These are phyloP conservation scores for Phaeosphaeria sp. DNA, from an alignment of 2,329 filamentous ascomycete species.

Conservation along the genomic window DNA sequence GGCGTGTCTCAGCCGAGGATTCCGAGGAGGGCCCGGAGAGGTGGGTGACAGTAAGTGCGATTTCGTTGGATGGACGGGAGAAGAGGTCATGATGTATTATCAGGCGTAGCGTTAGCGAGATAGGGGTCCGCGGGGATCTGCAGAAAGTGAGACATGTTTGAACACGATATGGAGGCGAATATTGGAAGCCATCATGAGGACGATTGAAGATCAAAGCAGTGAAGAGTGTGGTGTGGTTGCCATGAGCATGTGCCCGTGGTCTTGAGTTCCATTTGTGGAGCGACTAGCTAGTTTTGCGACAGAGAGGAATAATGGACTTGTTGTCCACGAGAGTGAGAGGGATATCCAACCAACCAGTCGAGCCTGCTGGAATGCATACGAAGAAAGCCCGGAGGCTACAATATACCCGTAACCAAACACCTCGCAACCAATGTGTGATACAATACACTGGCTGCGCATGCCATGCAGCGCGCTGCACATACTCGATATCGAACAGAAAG, in stretches of 20 bases:
- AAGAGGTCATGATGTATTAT: slow-evolving; percentile 2
- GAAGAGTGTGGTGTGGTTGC: slow-evolving; percentile 12
- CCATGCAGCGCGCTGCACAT: slow-evolving; percentile 12
- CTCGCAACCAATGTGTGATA: slow-evolving; percentile 10
- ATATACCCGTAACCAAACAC: slow-evolving; percentile 15
- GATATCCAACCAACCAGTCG: slow-evolving; percentile 20
- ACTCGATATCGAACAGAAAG: slow-evolving; percentile 14
- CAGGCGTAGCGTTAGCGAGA: slow-evolving; percentile 9
- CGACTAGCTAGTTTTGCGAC: slow-evolving; percentile 25
- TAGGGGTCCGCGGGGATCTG: slow-evolving; percentile 16
- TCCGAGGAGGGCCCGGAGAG: slow-evolving; percentile 3
- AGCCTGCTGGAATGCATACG: not conserved
- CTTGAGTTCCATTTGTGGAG: slow-evolving; percentile 27
- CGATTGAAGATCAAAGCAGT: slow-evolving; percentile 9
- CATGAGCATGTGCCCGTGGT: slow-evolving; percentile 25
- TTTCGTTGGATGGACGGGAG: slow-evolving; percentile 10
- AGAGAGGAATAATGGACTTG: slow-evolving; percentile 26
- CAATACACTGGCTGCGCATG: slow-evolving; percentile 22
- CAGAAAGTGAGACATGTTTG: slow-evolving; percentile 16
- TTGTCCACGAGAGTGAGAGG: slow-evolving; percentile 28
- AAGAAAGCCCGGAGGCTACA: slow-evolving; percentile 11
- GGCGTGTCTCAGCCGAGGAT: slow-evolving; percentile 11
- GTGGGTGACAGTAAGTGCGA: slow-evolving; percentile 7
- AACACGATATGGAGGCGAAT: slow-evolving; percentile 13
- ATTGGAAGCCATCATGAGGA: slow-evolving; percentile 19